A percentile compares a stretch with the other conserved stretches of the same genome.
Conservation (phyloP, 345 rosid genomes). For the Aquilaria yunnanensis region DNA sequence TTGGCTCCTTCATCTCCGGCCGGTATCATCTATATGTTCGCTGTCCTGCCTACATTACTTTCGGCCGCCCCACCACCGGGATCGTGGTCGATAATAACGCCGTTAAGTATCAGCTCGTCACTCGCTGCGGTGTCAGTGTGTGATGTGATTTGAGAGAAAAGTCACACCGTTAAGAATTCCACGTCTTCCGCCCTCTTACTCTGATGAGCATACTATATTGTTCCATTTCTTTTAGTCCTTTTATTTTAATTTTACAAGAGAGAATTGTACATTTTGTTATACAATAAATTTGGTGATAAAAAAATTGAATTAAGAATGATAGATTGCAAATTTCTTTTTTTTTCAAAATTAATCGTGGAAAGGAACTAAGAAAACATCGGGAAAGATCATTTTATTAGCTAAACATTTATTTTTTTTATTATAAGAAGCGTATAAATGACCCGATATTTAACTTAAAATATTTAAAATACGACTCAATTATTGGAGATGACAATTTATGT, state of each 20-base stretch:
- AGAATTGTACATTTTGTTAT: conserved; percentile 19
- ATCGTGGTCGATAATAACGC: conserved; percentile 48
- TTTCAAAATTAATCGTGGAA: too few species aligned
- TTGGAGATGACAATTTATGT: too few species aligned
- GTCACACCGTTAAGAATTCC: conserved; percentile 16
- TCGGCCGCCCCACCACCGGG: conserved; percentile 48
- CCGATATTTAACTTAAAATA: too few species aligned
- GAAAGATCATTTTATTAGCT: too few species aligned
- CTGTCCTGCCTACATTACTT: conserved; percentile 56
- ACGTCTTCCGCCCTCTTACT: background rate
- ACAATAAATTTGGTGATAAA: background rate
- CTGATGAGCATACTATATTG: background rate
- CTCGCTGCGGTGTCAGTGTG: conserved; percentile 60
- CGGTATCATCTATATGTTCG: conserved; percentile 53
- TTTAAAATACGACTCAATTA: too few species aligned
- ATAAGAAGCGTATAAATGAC: too few species aligned
- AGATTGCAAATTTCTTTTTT: conserved; percentile 10
- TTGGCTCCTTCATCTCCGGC: conserved; percentile 54
- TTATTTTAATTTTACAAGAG: background rate
- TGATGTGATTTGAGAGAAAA: conserved; percentile 20
- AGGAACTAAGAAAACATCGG: too few species aligned
- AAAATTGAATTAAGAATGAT: background rate
- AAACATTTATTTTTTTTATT: too few species aligned
- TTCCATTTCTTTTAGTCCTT: background rate
- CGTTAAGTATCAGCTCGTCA: conserved; percentile 55